Evolutionary conservation across 768 basidiomycete species (phyloP).

Genomic region (Tylopilus subfusipes): DNA sequence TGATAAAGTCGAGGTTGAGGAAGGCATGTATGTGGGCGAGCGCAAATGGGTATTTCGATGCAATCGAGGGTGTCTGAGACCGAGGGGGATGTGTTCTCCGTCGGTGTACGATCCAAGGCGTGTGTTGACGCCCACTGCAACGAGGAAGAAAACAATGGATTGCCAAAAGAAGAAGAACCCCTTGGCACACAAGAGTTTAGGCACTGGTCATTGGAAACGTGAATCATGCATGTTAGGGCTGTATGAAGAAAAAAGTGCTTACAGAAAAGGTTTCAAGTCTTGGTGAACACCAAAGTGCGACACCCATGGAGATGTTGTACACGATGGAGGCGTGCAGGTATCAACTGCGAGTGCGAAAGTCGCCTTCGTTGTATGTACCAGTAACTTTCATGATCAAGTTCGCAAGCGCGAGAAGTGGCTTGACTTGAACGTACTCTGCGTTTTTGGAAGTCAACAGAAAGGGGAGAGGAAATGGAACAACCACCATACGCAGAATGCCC

Average conservation of each 20-base stretch:
- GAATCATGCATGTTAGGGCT: not conserved
- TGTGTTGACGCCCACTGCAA: slow-evolving; percentile 72
- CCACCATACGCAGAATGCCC: slow-evolving; percentile 78
- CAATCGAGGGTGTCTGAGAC: slow-evolving; percentile 88
- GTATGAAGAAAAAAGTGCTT: slow-evolving; percentile 22
- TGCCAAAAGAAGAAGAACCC: slow-evolving; percentile 99
- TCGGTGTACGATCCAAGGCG: slow-evolving; percentile 86
- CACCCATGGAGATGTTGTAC: slow-evolving; percentile 79
- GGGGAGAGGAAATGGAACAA: not conserved
- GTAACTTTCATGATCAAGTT: slow-evolving; percentile 84
- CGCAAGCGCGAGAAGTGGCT: slow-evolving; percentile 80
- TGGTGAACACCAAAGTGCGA: slow-evolving; percentile 82
- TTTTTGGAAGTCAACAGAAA: not conserved
- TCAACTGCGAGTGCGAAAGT: slow-evolving; percentile 78
- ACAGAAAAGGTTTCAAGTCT: slow-evolving; percentile 89
- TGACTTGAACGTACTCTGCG: slow-evolving; percentile 95
- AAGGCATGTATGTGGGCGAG: slow-evolving; percentile 95
- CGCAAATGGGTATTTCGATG: slow-evolving; percentile 97
- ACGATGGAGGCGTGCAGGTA: slow-evolving; percentile 89
- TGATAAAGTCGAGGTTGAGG: slow-evolving; percentile 73
- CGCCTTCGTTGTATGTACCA: slow-evolving; percentile 88
- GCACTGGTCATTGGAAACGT: slow-evolving; percentile 60
- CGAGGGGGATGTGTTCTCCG: slow-evolving; percentile 83
- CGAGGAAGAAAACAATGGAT: slow-evolving; percentile 85
- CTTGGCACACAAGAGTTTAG: slow-evolving; percentile 98